Evolutionary conservation across 2,329 filamentous ascomycete species (phyloP).

Genomic region (Sporothrix protearum): DNA sequence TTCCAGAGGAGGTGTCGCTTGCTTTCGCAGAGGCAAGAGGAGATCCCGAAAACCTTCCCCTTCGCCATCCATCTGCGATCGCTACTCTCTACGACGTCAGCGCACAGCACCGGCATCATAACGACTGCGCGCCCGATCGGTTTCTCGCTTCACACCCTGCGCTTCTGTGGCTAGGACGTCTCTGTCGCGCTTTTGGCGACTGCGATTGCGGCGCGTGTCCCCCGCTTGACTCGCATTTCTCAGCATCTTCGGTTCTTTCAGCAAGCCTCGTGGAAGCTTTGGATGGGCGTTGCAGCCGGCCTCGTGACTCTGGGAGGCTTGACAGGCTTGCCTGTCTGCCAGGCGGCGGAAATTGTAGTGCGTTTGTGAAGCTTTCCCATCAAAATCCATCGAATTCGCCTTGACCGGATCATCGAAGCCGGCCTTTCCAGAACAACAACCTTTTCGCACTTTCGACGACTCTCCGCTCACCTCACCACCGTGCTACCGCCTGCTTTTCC

Average conservation of each 20-base stretch:
- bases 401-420: background rate
- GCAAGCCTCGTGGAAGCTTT: conserved; percentile 13
- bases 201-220: conserved; percentile 13
- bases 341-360: conserved; percentile 19
- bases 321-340: conserved; percentile 50
- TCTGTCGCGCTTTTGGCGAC: background rate
- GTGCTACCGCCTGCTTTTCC: too few relatives aligned
- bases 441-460: background rate
- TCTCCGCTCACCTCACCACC: background rate
- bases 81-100: background rate
- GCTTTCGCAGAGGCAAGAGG: conserved; percentile 14
- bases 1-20: conserved; percentile 4
- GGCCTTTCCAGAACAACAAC: background rate
- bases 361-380: background rate
- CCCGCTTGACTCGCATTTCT: background rate
- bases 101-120: background rate
- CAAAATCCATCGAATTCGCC: background rate
- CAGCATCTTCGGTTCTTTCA: background rate
- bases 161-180: background rate
- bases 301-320: conserved; percentile 37
- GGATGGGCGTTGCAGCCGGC: conserved; percentile 24
- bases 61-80: conserved; percentile 5
- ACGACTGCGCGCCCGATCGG: background rate
- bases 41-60: background rate
- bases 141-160: background rate